A percentile compares a stretch with the other conserved stretches of the same genome.
Conservation (phyloP, 1,139 yeast species). For the Saccharomyces hybrid region DNA sequence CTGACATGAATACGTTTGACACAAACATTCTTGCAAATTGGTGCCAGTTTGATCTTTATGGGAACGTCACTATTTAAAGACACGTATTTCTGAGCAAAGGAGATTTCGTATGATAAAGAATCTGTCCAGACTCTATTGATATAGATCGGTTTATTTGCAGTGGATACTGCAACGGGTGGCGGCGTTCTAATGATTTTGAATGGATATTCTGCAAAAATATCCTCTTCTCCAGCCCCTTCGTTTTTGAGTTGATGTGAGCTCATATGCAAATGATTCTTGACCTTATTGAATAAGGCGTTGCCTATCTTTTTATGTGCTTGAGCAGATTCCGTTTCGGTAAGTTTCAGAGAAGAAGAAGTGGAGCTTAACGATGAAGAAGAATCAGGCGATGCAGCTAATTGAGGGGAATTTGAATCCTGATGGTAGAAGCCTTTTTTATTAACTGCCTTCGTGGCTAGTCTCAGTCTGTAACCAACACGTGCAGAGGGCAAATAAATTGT, state of each 20-base stretch:
- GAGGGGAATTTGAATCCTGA: neutral
- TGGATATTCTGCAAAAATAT: constrained; percentile 20
- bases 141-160: constrained; percentile 74
- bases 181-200: constrained; percentile 57
- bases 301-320: constrained; percentile 10
- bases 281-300: constrained; percentile 18
- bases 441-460: constrained; percentile 18
- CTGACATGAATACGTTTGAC: constrained; percentile 69
- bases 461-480: constrained; percentile 27
- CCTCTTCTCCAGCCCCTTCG: constrained; percentile 7
- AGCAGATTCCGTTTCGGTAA: constrained; percentile 10
- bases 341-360: constrained; percentile 2
- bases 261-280: constrained; percentile 20
- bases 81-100: constrained; percentile 70
- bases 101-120: constrained; percentile 67
- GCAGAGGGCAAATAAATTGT: constrained; percentile 48
- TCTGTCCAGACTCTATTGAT: constrained; percentile 83
- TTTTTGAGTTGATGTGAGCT: constrained; percentile 5
- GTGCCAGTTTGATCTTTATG: constrained; percentile 62
- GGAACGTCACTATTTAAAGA: constrained; percentile 59
- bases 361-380: constrained; percentile 1
- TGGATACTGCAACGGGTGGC: constrained; percentile 64
- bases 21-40: constrained; percentile 59
- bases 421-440: neutral
- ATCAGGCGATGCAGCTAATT: neutral